Conservation (phyloP, 2,329 filamentous ascomycete genomes). For the Trichophyton verrucosum region DNA sequence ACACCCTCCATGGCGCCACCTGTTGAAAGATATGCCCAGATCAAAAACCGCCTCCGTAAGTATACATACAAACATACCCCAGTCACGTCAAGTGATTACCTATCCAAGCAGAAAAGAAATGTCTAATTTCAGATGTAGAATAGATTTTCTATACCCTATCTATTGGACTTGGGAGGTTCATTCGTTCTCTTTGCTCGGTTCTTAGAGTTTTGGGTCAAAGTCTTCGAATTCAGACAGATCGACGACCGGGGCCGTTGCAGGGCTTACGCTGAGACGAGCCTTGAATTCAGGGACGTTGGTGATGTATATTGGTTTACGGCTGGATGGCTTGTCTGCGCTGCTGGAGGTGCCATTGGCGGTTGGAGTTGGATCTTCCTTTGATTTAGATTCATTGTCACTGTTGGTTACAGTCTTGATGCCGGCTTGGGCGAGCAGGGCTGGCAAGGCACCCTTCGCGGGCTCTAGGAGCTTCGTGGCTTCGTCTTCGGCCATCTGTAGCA, state of each 20-base stretch:
- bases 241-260: conserved; percentile 58
- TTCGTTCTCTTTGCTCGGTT: neutral
- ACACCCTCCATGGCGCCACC: neutral
- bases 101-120: neutral
- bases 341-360: conserved; percentile 24
- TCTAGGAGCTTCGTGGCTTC: conserved; percentile 39
- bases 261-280: conserved; percentile 57
- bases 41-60: neutral
- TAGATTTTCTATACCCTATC: neutral
- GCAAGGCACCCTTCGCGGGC: conserved; percentile 39
- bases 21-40: neutral
- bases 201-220: conserved; percentile 63
- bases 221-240: conserved; percentile 81
- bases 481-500: conserved; percentile 38
- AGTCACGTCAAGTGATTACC: neutral
- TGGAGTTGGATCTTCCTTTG: conserved; percentile 10
- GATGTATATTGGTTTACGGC: conserved; percentile 48
- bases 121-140: neutral
- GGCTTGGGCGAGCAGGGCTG: conserved; percentile 35
- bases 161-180: neutral
- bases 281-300: conserved; percentile 72
- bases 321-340: conserved; percentile 21
- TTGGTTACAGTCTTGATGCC: conserved; percentile 32
- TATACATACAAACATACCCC: neutral
- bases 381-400: conserved; percentile 25